Percentiles rank a stretch among this genome's conserved stretches.
phyloP scores from a whole-genome alignment of 345 rosid genomes.

The Aquilaria sinensis region DNA sequence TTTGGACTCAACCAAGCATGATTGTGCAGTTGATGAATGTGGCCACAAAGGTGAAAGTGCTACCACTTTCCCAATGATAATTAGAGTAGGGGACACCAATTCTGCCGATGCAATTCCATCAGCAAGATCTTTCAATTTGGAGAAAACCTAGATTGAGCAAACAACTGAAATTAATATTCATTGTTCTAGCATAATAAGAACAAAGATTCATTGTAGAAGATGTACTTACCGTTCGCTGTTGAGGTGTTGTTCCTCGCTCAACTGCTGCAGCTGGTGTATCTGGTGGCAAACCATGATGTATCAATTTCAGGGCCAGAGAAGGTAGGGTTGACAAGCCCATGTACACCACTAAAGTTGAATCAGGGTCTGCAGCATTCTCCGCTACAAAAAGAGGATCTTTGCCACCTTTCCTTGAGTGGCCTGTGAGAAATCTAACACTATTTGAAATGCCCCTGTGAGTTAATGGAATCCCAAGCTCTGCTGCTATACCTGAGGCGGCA shows the following conservation, averaged over 20 bases:
- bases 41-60: conserved; percentile 88
- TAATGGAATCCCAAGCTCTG: conserved; percentile 91
- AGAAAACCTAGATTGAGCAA: conserved; percentile 51
- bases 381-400: conserved; percentile 79
- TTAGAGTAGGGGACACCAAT: conserved; percentile 76
- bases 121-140: conserved; percentile 74
- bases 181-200: too few species aligned
- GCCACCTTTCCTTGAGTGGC: conserved; percentile 91
- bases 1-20: conserved; percentile 33
- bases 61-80: conserved; percentile 83
- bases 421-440: conserved; percentile 87
- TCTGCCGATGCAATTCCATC: conserved; percentile 46
- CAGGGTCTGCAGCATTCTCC: conserved; percentile 84
- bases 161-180: neutral
- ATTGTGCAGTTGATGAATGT: conserved; percentile 28
- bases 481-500: conserved; percentile 95
- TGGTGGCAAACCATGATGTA: conserved; percentile 75
- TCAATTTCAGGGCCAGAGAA: conserved; percentile 70
- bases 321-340: conserved; percentile 97
- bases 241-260: conserved; percentile 83
- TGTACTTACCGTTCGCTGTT: conserved; percentile 64
- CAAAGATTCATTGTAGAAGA: too few species aligned
- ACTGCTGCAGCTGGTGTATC: conserved; percentile 88
- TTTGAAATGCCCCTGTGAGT: conserved; percentile 90
- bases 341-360: conserved; percentile 87